These are phyloP conservation scores for Xylaria sp. DNA, from an alignment of 2,329 filamentous ascomycete genomes.

Conservation along the genomic window DNA sequence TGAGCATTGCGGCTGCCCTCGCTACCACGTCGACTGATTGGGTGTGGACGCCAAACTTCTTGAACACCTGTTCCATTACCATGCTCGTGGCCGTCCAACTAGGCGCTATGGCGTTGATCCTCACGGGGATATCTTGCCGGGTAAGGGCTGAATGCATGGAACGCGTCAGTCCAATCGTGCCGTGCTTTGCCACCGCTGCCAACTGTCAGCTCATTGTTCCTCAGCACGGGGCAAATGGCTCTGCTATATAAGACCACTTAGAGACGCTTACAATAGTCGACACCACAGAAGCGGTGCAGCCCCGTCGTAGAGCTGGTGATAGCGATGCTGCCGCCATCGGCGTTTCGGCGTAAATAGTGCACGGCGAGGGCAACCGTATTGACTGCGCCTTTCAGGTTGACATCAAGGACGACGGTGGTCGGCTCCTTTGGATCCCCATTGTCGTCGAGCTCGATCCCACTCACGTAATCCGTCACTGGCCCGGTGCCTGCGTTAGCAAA, in stretches of 20 bases:
- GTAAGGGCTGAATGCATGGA: conserved; percentile 49
- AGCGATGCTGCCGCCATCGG: conserved; percentile 57
- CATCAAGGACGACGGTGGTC: conserved; percentile 49
- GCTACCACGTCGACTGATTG: conserved; percentile 57
- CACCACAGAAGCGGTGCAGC: conserved; percentile 55
- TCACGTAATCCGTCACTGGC: conserved; percentile 53
- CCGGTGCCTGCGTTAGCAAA: conserved; percentile 69
- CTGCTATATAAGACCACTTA: no score
- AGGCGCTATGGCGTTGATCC: conserved; percentile 61
- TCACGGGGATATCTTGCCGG: conserved; percentile 50
- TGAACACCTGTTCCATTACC: conserved; percentile 41
- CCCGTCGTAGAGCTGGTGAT: conserved; percentile 57
- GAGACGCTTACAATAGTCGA: conserved; percentile 54
- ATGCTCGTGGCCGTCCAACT: conserved; percentile 57
- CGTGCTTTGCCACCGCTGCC: conserved; percentile 58
- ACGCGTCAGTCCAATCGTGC: conserved; percentile 58
- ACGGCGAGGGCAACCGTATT: conserved; percentile 56
- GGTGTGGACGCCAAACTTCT: conserved; percentile 46
- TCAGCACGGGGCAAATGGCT: neutral
- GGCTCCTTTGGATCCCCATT: conserved; percentile 57
- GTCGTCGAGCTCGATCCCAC: conserved; percentile 49
- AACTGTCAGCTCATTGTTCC: neutral
- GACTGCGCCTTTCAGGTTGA: conserved; percentile 56
- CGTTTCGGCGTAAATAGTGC: conserved; percentile 56
- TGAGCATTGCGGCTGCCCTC: conserved; percentile 53